Evolutionary conservation across 805 yeast species (phyloP), one percentile per base, ranked within the genome.

Genomic region (Teunomyces tritomae): DNA sequence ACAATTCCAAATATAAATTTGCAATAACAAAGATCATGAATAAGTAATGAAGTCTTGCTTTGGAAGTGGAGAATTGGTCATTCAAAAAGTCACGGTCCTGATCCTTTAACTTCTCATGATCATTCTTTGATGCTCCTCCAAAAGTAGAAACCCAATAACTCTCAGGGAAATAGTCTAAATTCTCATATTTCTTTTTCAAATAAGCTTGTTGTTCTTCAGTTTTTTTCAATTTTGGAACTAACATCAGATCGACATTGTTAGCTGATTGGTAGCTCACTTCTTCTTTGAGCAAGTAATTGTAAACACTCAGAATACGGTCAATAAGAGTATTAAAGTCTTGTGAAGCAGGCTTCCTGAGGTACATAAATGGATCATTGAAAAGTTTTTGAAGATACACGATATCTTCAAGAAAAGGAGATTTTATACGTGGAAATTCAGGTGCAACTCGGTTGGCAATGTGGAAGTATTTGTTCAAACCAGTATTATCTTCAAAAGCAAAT

Each of bases 381-480:
- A 69, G 47, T 39, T 59, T 62, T 17, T 63, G 58, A 17, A 71
- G 53, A 34, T 49, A 58, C 14, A 69, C 42, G 5, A 72, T 54
- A 46, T 73, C 78, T 24, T 57, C 61, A 17, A 73, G 51, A 33
- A 71, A 64, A 16, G 57, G 58, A n/a, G 58, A 51, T 17, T 45
- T 50, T 14, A 52, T 52, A 24, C 61, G 54, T 1, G 54, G 48
- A 27, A 65, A 56, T 40, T 64, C 68, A 8, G 59, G 54, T 6
- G 55, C 52, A 9, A 48, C 53, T 35, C 71, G 52, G 43, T 65
- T 62, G 9, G 76, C 63, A 1, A 57, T 40, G 20, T 60, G 53
- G 48, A 70, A 71, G 49, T 67, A 67, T 56, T 70, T 70, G 53
- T 73, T 73, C 45, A 73, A 61, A 1, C 78, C 78, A 3, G 78